These are phyloP conservation scores for Emericellopsis cladophorae DNA, from an alignment of 2,329 filamentous ascomycete species.

Conservation along the genomic window DNA sequence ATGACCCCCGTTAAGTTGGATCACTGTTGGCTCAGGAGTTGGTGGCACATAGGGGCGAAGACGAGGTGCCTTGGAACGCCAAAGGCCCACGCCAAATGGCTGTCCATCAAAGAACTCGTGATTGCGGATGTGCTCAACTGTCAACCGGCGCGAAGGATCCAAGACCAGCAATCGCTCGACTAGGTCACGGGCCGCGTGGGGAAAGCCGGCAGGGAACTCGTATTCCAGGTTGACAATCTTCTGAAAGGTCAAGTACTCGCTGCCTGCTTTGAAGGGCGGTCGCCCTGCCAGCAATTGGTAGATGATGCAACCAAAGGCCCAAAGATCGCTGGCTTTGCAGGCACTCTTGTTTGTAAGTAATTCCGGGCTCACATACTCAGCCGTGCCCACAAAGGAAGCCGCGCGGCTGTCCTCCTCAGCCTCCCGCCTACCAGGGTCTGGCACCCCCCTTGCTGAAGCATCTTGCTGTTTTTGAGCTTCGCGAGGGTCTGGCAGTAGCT, in stretches of 20 bases:
- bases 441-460: conserved; percentile 21
- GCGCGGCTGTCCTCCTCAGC: conserved; percentile 57
- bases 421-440: conserved; percentile 20
- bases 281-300: conserved; percentile 93
- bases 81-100: conserved; percentile 69
- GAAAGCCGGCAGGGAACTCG: conserved; percentile 82
- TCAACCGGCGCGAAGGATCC: conserved; percentile 72
- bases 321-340: conserved; percentile 93
- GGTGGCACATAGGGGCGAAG: conserved; percentile 75
- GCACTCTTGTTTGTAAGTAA: conserved; percentile 94
- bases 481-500: conserved; percentile 49
- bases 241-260: conserved; percentile 95
- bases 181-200: conserved; percentile 71
- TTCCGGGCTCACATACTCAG: conserved; percentile 96
- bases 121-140: conserved; percentile 92
- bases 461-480: conserved; percentile 26
- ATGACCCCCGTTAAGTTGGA: conserved; percentile 52
- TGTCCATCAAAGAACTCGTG: conserved; percentile 91
- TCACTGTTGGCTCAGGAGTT: conserved; percentile 58
- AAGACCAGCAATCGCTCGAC: conserved; percentile 84
- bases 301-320: conserved; percentile 97
- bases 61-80: conserved; percentile 81
- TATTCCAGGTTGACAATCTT: conserved; percentile 95
- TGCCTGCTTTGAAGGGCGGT: conserved; percentile 89
- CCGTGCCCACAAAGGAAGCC: conserved; percentile 92